These are phyloP conservation scores for Pseudogymnoascus verrucosus DNA, from an alignment of 2,329 filamentous ascomycete species.

Conservation along the genomic window DNA sequence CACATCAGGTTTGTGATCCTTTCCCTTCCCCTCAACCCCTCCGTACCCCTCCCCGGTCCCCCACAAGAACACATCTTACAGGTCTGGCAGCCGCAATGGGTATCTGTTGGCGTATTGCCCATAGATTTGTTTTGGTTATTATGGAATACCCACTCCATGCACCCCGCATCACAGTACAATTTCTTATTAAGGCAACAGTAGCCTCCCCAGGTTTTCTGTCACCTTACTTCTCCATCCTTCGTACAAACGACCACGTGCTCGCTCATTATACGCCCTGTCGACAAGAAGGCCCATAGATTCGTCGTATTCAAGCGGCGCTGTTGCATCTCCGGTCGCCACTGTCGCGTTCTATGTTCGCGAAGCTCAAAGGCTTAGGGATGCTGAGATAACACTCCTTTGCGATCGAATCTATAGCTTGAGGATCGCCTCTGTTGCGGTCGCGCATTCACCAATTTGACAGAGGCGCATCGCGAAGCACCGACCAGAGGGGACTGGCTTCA, in stretches of 20 bases:
- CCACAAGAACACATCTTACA: neutral
- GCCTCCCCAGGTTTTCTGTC: neutral
- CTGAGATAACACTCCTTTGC: neutral
- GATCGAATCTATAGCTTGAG: neutral
- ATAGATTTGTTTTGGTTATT: slow-evolving; percentile 6
- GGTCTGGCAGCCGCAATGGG: neutral
- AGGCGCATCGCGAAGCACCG: neutral
- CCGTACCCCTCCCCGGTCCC: neutral
- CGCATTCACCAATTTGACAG: slow-evolving; percentile 4
- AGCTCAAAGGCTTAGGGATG: neutral
- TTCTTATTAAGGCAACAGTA: slow-evolving; percentile 9
- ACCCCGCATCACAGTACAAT: neutral
- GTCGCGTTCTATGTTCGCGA: neutral
- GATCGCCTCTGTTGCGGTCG: neutral
- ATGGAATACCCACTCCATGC: neutral
- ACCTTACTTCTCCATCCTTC: neutral
- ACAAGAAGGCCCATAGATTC: neutral
- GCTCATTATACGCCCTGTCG: neutral
- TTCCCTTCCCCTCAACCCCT: neutral
- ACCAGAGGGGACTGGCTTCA: neutral
- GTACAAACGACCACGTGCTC: neutral
- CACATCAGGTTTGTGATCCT: no score
- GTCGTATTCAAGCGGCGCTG: neutral
- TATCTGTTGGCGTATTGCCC: neutral
- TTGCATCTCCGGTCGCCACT: neutral